Base-by-base conservation (phyloP, 2,329 filamentous ascomycete species). In the Nemania serpens region DNA sequence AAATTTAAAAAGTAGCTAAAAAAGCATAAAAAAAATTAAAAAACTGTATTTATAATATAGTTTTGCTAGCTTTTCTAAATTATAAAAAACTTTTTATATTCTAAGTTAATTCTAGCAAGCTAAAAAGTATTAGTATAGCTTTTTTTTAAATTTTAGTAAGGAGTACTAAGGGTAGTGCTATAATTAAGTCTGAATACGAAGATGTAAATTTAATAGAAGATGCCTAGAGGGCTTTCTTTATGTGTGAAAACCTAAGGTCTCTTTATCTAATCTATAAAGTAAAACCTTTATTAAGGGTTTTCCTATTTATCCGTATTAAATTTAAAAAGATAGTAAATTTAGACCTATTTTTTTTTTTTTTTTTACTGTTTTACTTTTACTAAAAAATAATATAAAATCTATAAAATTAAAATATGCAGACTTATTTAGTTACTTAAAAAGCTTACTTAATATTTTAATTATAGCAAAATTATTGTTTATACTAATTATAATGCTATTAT, bases 311-410 rank as follows among this genome's bases (percentile, higher is more conserved):
- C n/a, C n/a, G n/a, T n/a, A 49, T 20, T 49, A 49, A 36, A 49
- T 12, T 20, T 20, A 49, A 37, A 49, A 49, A 36, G 36, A 49
- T 20, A 49, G 12, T 20, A 49, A 49, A 18, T n/a, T 36, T 49
- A 49, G 36, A 36, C 36, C 20, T 4, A 36, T 49, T 49, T 49
- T 49, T 18, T 49, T 49, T 11, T 20, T 36, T 18, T 11, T 13
- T 12, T 36, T 49, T 36, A 36, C 2, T 11, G 6, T 11, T 20
- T 36, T 36, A n/a, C n/a, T n/a, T n/a, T n/a, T n/a, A n/a, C n/a
- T n/a, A n/a, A 36, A 49, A 49, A 49, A 49, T 18, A 20, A 20
- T 49, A 20, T 49, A 49, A 36, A 17, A 49, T 49, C 20, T 49
- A 36, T 36, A 49, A 49, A 49, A 49, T 49, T 49, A 49, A 49